phyloP scores from a whole-genome alignment of 1,284 basidiomycete species.

The Pseudozyma sp. region DNA sequence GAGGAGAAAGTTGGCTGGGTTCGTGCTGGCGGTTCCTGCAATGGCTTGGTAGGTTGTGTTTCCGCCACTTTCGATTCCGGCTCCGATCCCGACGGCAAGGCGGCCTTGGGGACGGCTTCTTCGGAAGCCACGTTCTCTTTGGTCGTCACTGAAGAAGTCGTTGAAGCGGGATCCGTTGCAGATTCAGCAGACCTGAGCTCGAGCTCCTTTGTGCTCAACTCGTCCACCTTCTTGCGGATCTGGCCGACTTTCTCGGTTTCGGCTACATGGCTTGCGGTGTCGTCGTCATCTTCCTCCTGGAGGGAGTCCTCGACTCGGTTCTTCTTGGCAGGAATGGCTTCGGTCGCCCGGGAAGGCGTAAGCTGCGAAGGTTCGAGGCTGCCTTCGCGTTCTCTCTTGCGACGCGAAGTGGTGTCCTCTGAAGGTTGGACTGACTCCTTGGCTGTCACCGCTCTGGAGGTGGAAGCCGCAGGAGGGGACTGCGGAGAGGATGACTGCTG shows the following conservation, averaged over 20 bases:
- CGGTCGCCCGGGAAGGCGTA: conserved; percentile 24
- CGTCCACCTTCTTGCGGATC: conserved; percentile 57
- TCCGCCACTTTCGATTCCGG: conserved; percentile 1
- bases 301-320: conserved; percentile 50
- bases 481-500: conserved; percentile 19
- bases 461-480: conserved; percentile 14
- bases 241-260: conserved; percentile 61
- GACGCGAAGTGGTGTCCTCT: conserved; percentile 40
- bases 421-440: conserved; percentile 16
- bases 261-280: neutral
- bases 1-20: conserved; percentile 52
- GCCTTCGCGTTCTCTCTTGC: conserved; percentile 59
- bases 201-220: conserved; percentile 49
- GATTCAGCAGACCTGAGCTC: conserved; percentile 26
- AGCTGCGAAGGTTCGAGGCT: conserved; percentile 54
- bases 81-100: neutral
- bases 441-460: conserved; percentile 15
- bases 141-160: neutral
- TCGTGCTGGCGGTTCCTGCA: conserved; percentile 27
- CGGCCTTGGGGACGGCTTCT: neutral
- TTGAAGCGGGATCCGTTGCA: neutral
- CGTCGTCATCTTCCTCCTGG: conserved; percentile 34
- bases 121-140: conserved; percentile 1
- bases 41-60: conserved; percentile 6
- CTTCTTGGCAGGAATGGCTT: conserved; percentile 59